Base-by-base conservation (phyloP, 495 filamentous ascomycete genomes). In the Amniculicola lignicola region DNA sequence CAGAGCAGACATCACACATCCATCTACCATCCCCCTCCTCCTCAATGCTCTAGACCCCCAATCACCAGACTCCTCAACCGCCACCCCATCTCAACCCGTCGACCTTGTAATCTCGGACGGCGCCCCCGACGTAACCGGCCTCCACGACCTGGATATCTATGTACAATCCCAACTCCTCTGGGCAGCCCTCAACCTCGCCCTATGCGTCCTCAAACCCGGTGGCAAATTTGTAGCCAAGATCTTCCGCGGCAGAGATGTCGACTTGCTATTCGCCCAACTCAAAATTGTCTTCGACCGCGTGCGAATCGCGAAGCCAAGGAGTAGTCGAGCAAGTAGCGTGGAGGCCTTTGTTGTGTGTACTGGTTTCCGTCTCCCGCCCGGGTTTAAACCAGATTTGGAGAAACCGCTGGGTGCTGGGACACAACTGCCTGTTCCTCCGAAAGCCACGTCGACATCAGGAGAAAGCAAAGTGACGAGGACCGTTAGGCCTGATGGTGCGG, bases 141-240 rank as follows among this genome's bases (percentile, higher is more conserved):
- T 98, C 2, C 93, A 98, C 68, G 93, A 98, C 70, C 79, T 98
- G 6, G 93, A 98, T 69, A 96, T 96, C 63, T 97, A 97, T 69
- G 86, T 98, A 15, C 93, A 98, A 70, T 89, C 88, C 2, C 92
- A 96, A 71, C 81, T 98, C 16, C 85, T 98, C 46, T 95, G 90
- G 68, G 87, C 91, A 1, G 93, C 93, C 0, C 79, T 98, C 14
- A 95, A 95, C 67, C 82, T 98, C 1, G 88, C 93, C 7, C 77
- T 95, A 9, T 92, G 90, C 67, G 89, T 96, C 28, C 80, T 98
- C 35, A 85, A 87, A 21, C 90, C 90, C 0, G 93, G 94, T 23
- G 93, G 94, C 46, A 94, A 87, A 61, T 98, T 98, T 62, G 91
- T 98, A 7, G 92, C 93, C 6, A 98, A 98, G 74, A 96, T 98